Base-by-base conservation (phyloP, 805 yeast genomes). In the Pachysolen tannophilus region DNA sequence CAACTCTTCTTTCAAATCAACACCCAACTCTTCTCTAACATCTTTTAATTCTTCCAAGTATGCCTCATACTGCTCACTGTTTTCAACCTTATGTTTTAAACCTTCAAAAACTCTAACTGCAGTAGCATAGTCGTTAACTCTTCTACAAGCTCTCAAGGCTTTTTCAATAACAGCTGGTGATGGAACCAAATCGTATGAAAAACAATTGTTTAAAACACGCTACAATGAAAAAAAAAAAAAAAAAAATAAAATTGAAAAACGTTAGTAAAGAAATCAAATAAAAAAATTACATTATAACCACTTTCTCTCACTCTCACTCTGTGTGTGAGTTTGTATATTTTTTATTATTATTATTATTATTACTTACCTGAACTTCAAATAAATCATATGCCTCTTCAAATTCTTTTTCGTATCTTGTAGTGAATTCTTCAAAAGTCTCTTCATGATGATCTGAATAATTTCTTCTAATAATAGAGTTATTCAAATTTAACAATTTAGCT, bases 101-200 rank as follows among this genome's bases (percentile, higher is more conserved):
- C 94, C 97, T 72, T 90, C 98, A 54, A 92, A 92, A 38, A 94
- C 95, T 69, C 98, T 84, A 49, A 87, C 92, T 38, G 98, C 98
- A 41, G 97, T 88, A 43, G 98, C 96, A 68, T 85, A 85, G 69
- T 92, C 98, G 66, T 92, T 86, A 49, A 92, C 97, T 69, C 97
- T 85, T 79, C 98, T 88, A 52, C 97, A 88, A 32, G 98, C 98
- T 68, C 84, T 79, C 58, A 92, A 73, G 32, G 98, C 98, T 66
- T 82, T 84, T 67, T 85, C 95, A 56, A 92, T 74, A 44, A 92
- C 97, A 43, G 82, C 76, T 48, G 98, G 98, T 20, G 98, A 90
- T 48, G 98, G 98, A 38, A 92, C 98, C 63, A 92, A 77, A 67
- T 92, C 98, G 72, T 92, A 92, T 11, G 97, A 84, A 72, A 92